A percentile compares a stretch with the other conserved stretches of the same genome.
Evolutionary conservation across 441 rosid genomes (phyloP).

Genomic region (Mallotus repandus): DNA sequence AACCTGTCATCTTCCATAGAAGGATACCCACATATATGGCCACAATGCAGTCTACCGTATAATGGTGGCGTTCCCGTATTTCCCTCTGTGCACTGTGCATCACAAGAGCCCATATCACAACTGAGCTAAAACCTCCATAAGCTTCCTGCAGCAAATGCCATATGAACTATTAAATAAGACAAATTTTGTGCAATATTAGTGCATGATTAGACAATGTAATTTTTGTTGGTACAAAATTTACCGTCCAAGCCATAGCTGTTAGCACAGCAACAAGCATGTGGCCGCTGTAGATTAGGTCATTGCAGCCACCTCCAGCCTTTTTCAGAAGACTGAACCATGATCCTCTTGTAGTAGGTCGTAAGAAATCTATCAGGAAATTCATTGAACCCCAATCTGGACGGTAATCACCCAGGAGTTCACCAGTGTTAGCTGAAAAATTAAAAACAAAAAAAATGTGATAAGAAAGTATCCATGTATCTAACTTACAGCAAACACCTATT

Average conservation of each 20-base stretch:
- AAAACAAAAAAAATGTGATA: background rate
- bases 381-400: constrained; percentile 81
- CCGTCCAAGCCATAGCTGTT: constrained; percentile 99
- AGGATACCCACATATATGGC: constrained; percentile 88
- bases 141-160: constrained; percentile 62
- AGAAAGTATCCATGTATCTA: background rate
- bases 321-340: constrained; percentile 71
- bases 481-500: too few relatives aligned
- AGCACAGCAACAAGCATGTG: constrained; percentile 93
- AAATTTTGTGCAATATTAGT: too few relatives aligned
- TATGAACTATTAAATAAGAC: too few relatives aligned
- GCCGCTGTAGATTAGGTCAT: constrained; percentile 91
- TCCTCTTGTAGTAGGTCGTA: constrained; percentile 72
- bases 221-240: constrained; percentile 27
- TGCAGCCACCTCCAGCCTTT: constrained; percentile 96
- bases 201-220: background rate
- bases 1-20: constrained; percentile 90
- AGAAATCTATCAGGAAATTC: constrained; percentile 78
- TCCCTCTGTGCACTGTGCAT: constrained; percentile 86
- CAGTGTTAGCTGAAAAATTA: constrained; percentile 46
- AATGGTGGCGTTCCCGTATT: constrained; percentile 83
- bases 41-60: constrained; percentile 76
- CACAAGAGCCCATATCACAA: constrained; percentile 73
- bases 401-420: constrained; percentile 46
- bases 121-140: constrained; percentile 79